Evolutionary conservation across 2,329 filamentous ascomycete genomes (phyloP).

Genomic region (Nothopassalora personata): DNA sequence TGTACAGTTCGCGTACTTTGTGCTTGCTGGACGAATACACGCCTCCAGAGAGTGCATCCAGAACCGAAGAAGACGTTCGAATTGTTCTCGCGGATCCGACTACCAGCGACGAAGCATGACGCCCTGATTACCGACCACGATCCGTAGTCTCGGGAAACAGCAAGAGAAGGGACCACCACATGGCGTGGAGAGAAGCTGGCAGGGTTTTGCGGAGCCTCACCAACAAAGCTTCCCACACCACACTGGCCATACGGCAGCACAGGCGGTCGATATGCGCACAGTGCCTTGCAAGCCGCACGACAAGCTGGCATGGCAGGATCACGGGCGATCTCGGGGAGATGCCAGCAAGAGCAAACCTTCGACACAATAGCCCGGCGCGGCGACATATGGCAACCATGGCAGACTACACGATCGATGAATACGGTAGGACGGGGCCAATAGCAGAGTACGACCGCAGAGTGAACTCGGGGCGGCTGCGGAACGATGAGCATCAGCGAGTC

Average conservation of each 20-base stretch:
- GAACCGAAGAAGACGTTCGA: neutral
- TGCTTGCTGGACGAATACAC: neutral
- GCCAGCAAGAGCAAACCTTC: neutral
- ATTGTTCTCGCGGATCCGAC: neutral
- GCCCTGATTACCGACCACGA: neutral
- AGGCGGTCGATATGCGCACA: slow-evolving; percentile 22
- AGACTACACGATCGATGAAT: neutral
- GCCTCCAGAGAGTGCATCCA: too few species aligned
- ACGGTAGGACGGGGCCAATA: slow-evolving; percentile 60
- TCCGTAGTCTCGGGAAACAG: neutral
- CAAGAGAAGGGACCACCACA: slow-evolving; percentile 9
- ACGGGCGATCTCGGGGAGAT: neutral
- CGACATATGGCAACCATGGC: neutral
- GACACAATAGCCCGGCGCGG: neutral
- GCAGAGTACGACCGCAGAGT: slow-evolving; percentile 85
- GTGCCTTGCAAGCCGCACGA: slow-evolving; percentile 18
- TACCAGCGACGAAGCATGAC: neutral
- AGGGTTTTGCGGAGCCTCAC: slow-evolving; percentile 22
- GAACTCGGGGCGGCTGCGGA: slow-evolving; percentile 63
- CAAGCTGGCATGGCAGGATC: neutral
- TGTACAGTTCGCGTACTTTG: neutral
- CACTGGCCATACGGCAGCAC: slow-evolving; percentile 14
- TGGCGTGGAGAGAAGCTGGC: slow-evolving; percentile 24
- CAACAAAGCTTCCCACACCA: slow-evolving; percentile 9
- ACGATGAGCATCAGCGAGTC: slow-evolving; percentile 86